Evolutionary conservation across 352 stramenopile genomes (phyloP).

Genomic region (Thalassiosira mediterranea): DNA sequence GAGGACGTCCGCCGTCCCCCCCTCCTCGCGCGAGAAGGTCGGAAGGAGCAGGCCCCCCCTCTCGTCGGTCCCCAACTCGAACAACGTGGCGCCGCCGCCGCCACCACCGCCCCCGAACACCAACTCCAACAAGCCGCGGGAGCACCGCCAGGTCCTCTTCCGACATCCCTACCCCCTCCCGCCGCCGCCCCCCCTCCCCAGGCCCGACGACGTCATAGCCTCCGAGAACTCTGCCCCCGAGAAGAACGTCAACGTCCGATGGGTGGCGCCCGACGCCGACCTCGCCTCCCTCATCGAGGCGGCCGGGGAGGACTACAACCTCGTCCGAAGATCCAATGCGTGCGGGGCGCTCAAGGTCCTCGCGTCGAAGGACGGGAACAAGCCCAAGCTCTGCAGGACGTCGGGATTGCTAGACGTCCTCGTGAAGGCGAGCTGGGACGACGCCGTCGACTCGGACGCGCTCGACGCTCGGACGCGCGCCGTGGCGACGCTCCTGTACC

Average conservation of each 20-base stretch:
- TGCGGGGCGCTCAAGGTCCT: slow-evolving; percentile 78
- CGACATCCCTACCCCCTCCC: slow-evolving; percentile 72
- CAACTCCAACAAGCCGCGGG: slow-evolving; percentile 8
- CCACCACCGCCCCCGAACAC: slow-evolving; percentile 2
- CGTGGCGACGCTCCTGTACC: slow-evolving; percentile 58
- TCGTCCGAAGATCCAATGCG: slow-evolving; percentile 69
- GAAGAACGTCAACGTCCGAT: slow-evolving; percentile 19
- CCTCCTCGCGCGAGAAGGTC: too few species aligned
- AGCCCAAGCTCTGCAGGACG: slow-evolving; percentile 65
- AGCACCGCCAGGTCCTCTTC: slow-evolving; percentile 63
- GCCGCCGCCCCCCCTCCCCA: slow-evolving; percentile 32
- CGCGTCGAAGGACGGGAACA: slow-evolving; percentile 58
- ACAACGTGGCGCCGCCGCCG: too few species aligned
- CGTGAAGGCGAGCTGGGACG: slow-evolving; percentile 51
- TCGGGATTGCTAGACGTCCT: slow-evolving; percentile 65
- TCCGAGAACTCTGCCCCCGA: slow-evolving; percentile 30
- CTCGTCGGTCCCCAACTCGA: too few species aligned
- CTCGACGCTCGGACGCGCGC: slow-evolving; percentile 62
- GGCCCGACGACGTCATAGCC: slow-evolving; percentile 55
- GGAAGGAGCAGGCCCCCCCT: too few species aligned
- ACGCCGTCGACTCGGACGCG: slow-evolving; percentile 53
- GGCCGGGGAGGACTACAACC: slow-evolving; percentile 43
- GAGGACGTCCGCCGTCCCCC: too few species aligned
- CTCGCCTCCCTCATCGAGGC: slow-evolving; percentile 60
- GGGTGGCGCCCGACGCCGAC: slow-evolving; percentile 55